Percentiles rank a stretch among this genome's conserved stretches.
Conservation (phyloP, 352 stramenopile genomes). For the Saprolegnia diclina region DNA sequence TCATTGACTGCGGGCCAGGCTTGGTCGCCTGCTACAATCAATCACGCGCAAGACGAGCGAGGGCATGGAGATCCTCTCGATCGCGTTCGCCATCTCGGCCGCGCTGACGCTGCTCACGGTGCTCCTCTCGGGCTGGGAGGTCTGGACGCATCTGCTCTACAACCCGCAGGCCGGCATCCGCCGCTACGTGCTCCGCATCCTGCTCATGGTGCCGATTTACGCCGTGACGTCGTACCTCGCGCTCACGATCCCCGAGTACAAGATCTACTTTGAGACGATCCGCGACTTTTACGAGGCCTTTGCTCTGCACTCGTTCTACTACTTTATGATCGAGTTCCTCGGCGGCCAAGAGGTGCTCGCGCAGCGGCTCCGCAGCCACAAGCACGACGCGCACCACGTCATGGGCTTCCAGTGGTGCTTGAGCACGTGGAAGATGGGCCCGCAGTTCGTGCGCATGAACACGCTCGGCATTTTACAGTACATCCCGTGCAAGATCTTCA, state of each 20-base stretch:
- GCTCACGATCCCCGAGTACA: conserved; percentile 27
- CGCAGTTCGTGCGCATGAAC: conserved; percentile 46
- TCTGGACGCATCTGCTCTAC: conserved; percentile 24
- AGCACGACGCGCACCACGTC: conserved; percentile 35
- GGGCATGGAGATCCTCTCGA: conserved; percentile 24
- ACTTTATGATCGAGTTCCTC: conserved; percentile 42
- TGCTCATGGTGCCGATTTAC: conserved; percentile 54
- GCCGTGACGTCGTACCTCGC: conserved; percentile 38
- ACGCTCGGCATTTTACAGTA: conserved; percentile 52
- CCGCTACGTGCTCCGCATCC: conserved; percentile 44
- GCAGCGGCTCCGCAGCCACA: conserved; percentile 27
- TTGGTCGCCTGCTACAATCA: not conserved
- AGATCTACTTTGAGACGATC: conserved; percentile 33
- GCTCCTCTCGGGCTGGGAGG: conserved; percentile 23
- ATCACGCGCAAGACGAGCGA: conserved; percentile 1
- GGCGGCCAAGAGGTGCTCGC: conserved; percentile 31
- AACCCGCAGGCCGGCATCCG: conserved; percentile 25
- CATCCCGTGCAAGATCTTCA: conserved; percentile 35
- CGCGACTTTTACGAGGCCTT: conserved; percentile 50
- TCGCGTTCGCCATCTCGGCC: conserved; percentile 24
- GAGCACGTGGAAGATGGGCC: conserved; percentile 40
- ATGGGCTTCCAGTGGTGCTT: conserved; percentile 35
- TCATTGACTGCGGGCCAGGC: not conserved
- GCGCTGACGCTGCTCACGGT: conserved; percentile 27
- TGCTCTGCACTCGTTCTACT: conserved; percentile 47